Conservation (phyloP, 1,139 yeast genomes). For the Meyerozyma carpophila region DNA sequence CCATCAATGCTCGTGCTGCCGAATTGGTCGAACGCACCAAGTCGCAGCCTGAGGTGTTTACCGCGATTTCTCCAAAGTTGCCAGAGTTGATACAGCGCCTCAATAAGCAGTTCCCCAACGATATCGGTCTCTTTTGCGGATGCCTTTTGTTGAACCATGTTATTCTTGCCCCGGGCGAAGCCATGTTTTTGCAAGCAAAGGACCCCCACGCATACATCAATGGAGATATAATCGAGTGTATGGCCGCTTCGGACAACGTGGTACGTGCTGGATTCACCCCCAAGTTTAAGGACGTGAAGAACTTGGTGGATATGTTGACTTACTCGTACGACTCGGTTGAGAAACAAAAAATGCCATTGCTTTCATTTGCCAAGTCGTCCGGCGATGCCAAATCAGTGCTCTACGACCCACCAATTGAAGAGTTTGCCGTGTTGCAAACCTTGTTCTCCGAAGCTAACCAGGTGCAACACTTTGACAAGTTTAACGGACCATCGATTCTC, state of each 20-base stretch:
- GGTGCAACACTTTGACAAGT: constrained; percentile 44
- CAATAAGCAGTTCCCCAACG: constrained; percentile 85
- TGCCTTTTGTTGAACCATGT: constrained; percentile 89
- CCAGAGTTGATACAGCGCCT: constrained; percentile 72
- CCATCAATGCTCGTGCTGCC: constrained; percentile 51
- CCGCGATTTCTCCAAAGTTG: constrained; percentile 41
- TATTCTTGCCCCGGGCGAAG: constrained; percentile 81
- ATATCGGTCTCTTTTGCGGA: constrained; percentile 94
- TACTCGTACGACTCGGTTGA: constrained; percentile 85
- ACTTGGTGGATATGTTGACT: constrained; percentile 85
- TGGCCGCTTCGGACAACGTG: constrained; percentile 98
- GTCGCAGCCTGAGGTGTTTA: constrained; percentile 43
- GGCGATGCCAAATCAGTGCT: constrained; percentile 67
- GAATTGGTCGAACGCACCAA: constrained; percentile 60
- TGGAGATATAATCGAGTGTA: constrained; percentile 97
- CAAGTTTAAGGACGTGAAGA: constrained; percentile 90
- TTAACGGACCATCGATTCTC: constrained; percentile 85
- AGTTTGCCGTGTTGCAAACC: constrained; percentile 86
- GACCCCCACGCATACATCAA: constrained; percentile 97
- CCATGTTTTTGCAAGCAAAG: constrained; percentile 92
- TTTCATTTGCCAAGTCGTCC: constrained; percentile 52
- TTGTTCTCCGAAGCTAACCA: constrained; percentile 44
- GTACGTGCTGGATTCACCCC: constrained; percentile 99
- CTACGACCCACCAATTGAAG: constrained; percentile 95
- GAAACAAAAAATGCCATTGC: constrained; percentile 84